These are phyloP conservation scores for Xylaria sp. DNA, from an alignment of 2,329 filamentous ascomycete genomes.

Conservation along the genomic window DNA sequence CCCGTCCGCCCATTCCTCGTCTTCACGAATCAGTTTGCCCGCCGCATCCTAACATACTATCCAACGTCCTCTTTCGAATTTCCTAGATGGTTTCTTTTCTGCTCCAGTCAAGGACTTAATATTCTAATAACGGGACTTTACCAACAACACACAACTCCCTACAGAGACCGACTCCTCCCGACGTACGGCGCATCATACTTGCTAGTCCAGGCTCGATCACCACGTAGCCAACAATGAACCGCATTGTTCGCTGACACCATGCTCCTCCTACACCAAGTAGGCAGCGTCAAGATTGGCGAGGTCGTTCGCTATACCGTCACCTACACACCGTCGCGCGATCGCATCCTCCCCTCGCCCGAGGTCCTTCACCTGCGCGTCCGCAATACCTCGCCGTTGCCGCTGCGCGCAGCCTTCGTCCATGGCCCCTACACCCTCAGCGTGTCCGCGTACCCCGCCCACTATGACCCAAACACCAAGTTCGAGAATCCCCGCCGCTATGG, in stretches of 20 bases:
- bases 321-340: slow-evolving; percentile 88
- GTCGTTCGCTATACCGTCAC: slow-evolving; percentile 91
- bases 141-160: background rate
- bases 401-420: slow-evolving; percentile 95
- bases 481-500: slow-evolving; percentile 76
- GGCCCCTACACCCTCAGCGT: slow-evolving; percentile 93
- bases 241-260: slow-evolving; percentile 59
- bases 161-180: background rate
- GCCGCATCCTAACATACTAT: slow-evolving; percentile 8
- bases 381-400: slow-evolving; percentile 88
- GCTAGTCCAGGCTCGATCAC: background rate
- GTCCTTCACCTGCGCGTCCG: slow-evolving; percentile 86
- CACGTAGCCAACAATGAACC: slow-evolving; percentile 29
- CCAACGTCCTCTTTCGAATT: background rate
- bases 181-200: slow-evolving; percentile 5
- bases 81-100: background rate
- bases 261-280: slow-evolving; percentile 90
- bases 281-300: slow-evolving; percentile 93
- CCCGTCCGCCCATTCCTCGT: slow-evolving; percentile 7
- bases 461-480: slow-evolving; percentile 83
- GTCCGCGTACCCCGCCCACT: slow-evolving; percentile 83
- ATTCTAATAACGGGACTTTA: background rate
- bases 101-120: background rate
- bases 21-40: slow-evolving; percentile 10
- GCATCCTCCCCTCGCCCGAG: slow-evolving; percentile 86